Percentiles rank a stretch among this genome's conserved stretches.
Evolutionary conservation across 2,329 filamentous ascomycete species (phyloP).

Genomic region (Clonostachys chloroleuca): DNA sequence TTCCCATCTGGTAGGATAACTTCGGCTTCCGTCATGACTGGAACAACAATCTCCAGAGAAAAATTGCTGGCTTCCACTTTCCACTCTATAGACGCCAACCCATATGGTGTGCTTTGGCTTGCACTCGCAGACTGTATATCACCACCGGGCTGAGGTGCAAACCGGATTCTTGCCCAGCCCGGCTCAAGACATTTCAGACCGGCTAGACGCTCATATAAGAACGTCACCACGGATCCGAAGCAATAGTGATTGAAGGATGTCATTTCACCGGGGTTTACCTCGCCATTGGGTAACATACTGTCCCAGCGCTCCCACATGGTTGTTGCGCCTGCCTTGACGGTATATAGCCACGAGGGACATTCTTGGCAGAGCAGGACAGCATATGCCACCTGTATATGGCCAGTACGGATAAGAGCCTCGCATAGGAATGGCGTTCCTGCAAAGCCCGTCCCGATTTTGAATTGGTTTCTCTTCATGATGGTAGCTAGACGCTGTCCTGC

Average conservation of each 20-base stretch:
- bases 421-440: not conserved
- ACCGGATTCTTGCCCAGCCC: not conserved
- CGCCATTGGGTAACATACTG: conserved; percentile 34
- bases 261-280: conserved; percentile 38
- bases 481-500: not conserved
- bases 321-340: conserved; percentile 36
- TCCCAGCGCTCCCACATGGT: conserved; percentile 50
- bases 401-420: not conserved
- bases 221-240: conserved; percentile 32
- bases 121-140: not conserved
- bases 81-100: not conserved
- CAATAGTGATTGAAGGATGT: conserved; percentile 47
- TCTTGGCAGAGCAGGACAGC: conserved; percentile 39
- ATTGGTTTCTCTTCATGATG: not conserved
- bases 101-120: not conserved
- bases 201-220: not conserved
- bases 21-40: not conserved
- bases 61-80: not conserved
- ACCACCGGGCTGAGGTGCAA: not conserved
- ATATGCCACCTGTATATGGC: conserved; percentile 26
- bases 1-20: not conserved
- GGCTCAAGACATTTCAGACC: not conserved
- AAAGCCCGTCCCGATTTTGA: not conserved
- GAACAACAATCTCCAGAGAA: not conserved
- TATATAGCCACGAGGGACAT: conserved; percentile 42